These are phyloP conservation scores for Kalaharituber pfeilii DNA, from an alignment of 2,329 filamentous ascomycete genomes.

Conservation along the genomic window DNA sequence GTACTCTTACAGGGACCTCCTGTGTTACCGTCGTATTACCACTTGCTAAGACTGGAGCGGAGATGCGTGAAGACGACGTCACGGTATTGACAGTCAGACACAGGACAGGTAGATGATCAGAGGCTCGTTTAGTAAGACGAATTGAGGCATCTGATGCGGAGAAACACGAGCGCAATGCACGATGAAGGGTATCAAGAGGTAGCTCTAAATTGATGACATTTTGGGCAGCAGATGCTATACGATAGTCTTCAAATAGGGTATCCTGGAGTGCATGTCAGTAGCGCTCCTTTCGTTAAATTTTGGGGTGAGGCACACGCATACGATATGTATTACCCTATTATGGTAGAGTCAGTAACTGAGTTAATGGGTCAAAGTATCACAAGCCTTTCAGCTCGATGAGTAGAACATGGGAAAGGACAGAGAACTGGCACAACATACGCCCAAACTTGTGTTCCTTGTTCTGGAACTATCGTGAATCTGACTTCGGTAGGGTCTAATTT, in stretches of 20 bases:
- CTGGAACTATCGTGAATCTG: conserved; percentile 89
- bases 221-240: conserved; percentile 61
- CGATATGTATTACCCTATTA: conserved; percentile 30
- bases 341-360: conserved; percentile 18
- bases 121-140: conserved; percentile 67
- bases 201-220: conserved; percentile 96
- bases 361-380: background rate
- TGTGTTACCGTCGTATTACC: conserved; percentile 59
- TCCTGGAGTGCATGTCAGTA: conserved; percentile 46
- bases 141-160: conserved; percentile 68
- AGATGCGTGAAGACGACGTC: conserved; percentile 20
- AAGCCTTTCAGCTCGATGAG: background rate
- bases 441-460: conserved; percentile 93
- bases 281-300: conserved; percentile 16
- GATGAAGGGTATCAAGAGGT: conserved; percentile 68
- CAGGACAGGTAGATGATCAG: conserved; percentile 62
- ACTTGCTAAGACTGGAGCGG: conserved; percentile 24
- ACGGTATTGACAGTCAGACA: conserved; percentile 77
- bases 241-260: conserved; percentile 72
- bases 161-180: conserved; percentile 76
- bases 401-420: no score
- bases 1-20: conserved; percentile 83
- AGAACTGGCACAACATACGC: conserved; percentile 40
- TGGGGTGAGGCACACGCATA: conserved; percentile 13
- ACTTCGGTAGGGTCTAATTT: conserved; percentile 72